Percentiles rank a stretch among this genome's conserved stretches.
These are phyloP conservation scores for Calonectria pteridis DNA, from an alignment of 2,329 filamentous ascomycete genomes.

Conservation along the genomic window DNA sequence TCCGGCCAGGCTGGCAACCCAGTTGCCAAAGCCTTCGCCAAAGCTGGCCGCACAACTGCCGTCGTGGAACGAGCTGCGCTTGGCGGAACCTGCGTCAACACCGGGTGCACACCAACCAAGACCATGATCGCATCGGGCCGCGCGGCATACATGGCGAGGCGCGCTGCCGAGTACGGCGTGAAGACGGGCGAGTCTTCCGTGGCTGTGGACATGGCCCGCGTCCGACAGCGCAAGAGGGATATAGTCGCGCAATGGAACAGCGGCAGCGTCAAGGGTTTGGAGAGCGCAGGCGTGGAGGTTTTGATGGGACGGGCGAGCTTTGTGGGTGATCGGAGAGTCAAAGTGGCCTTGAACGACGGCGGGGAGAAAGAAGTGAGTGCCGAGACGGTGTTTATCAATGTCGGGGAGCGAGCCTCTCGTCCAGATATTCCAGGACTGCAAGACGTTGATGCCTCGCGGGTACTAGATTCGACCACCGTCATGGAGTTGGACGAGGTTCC, in stretches of 20 bases:
- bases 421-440: conserved; percentile 54
- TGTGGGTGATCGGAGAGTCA: conserved; percentile 53
- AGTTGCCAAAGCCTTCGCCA: conserved; percentile 60
- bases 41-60: conserved; percentile 57
- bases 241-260: conserved; percentile 64
- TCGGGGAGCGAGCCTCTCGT: conserved; percentile 56
- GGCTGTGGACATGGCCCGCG: conserved; percentile 60
- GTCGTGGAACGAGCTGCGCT: conserved; percentile 62
- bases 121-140: conserved; percentile 67
- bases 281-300: conserved; percentile 57
- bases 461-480: conserved; percentile 62
- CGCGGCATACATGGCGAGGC: conserved; percentile 58
- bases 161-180: conserved; percentile 61
- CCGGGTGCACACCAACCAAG: conserved; percentile 69
- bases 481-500: conserved; percentile 61
- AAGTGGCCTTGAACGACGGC: conserved; percentile 48
- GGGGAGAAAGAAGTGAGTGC: conserved; percentile 51
- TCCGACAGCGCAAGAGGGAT: conserved; percentile 65
- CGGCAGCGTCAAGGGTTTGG: conserved; percentile 59
- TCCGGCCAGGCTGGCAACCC: conserved; percentile 66
- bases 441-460: conserved; percentile 47
- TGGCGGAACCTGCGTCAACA: conserved; percentile 67
- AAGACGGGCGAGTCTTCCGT: conserved; percentile 44
- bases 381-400: conserved; percentile 60
- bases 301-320: conserved; percentile 61